phyloP scores from a whole-genome alignment of 306 rosid species.

The Dicorynia guianensis region DNA sequence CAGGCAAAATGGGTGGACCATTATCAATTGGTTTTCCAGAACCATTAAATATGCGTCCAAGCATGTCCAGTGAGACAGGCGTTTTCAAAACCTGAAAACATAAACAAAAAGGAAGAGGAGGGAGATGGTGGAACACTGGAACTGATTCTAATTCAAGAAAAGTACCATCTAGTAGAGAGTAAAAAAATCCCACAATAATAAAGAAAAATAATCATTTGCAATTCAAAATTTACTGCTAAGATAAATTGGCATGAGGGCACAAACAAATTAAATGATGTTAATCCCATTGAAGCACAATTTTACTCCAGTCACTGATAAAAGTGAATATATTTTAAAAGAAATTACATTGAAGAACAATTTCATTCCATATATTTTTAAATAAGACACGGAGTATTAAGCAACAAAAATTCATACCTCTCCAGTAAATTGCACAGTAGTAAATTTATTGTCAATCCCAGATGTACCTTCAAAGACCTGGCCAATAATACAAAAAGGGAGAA shows the following conservation, averaged over 20 bases:
- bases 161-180: conserved; percentile 1
- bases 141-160: not conserved
- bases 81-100: conserved; percentile 87
- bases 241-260: conserved; percentile 7
- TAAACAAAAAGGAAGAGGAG: conserved; percentile 3
- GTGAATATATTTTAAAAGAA: conserved; percentile 11
- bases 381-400: not conserved
- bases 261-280: conserved; percentile 10
- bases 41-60: conserved; percentile 96
- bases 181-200: conserved; percentile 29
- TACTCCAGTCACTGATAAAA: not conserved
- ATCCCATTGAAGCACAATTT: conserved; percentile 37
- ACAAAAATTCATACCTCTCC: conserved; percentile 76
- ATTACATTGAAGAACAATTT: conserved; percentile 4
- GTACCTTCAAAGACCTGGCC: conserved; percentile 95
- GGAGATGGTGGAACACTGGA: conserved; percentile 43
- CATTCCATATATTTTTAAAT: not conserved
- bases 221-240: not conserved
- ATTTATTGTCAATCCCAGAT: conserved; percentile 98
- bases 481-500: conserved; percentile 22
- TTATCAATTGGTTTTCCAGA: conserved; percentile 99
- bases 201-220: not conserved
- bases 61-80: conserved; percentile 97
- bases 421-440: conserved; percentile 96
- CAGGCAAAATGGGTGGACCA: conserved; percentile 98